These are phyloP conservation scores for Thraustochytrium striatum DNA, from an alignment of 352 stramenopile species.

Conservation along the genomic window DNA sequence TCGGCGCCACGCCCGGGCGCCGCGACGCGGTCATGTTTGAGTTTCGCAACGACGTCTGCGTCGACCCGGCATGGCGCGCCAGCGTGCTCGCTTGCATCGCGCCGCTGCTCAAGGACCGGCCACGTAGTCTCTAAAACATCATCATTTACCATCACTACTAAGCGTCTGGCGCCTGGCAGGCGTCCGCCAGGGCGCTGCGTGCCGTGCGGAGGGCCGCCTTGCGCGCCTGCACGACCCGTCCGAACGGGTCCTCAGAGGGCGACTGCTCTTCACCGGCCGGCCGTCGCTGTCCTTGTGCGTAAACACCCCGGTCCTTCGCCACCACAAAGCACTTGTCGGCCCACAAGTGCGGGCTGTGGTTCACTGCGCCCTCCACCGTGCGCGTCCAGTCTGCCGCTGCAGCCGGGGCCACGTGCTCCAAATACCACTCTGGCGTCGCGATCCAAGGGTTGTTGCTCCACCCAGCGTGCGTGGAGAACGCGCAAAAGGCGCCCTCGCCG, in stretches of 20 bases:
- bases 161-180: no score
- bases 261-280: conserved; percentile 24
- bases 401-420: neutral
- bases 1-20: neutral
- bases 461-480: conserved; percentile 31
- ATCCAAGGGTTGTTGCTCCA: conserved; percentile 47
- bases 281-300: conserved; percentile 45
- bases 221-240: neutral
- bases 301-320: conserved; percentile 28
- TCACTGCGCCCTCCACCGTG: conserved; percentile 7
- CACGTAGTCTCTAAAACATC: no score
- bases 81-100: neutral
- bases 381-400: conserved; percentile 28
- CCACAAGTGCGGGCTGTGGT: conserved; percentile 35
- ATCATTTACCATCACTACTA: no score
- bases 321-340: conserved; percentile 43
- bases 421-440: neutral
- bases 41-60: conserved; percentile 38
- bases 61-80: conserved; percentile 19
- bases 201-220: no score
- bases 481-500: neutral
- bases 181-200: no score
- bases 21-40: conserved; percentile 45
- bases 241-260: conserved; percentile 39
- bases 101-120: neutral